Evolutionary conservation across 306 rosid genomes (phyloP).

Genomic region (Citrullus amarus): DNA sequence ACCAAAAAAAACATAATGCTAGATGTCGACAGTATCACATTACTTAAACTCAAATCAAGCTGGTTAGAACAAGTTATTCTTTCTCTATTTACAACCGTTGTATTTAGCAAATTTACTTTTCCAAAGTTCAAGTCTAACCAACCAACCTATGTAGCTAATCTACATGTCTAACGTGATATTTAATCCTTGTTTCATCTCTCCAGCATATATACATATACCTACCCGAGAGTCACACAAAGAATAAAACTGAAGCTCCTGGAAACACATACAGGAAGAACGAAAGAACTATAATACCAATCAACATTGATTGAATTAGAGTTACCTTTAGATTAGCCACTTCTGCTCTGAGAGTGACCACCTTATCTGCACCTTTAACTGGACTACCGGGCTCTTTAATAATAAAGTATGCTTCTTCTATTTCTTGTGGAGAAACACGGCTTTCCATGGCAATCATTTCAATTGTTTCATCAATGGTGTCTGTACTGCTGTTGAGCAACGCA

Average conservation of each 20-base stretch:
- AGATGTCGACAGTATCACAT: background rate
- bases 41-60: background rate
- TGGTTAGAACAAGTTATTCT: background rate
- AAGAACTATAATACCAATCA: background rate
- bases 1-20: too few species aligned
- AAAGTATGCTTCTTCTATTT: constrained; percentile 29
- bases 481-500: background rate
- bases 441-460: constrained; percentile 27
- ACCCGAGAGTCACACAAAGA: background rate
- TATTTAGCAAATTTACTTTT: background rate
- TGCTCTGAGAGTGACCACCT: constrained; percentile 33
- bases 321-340: constrained; percentile 59
- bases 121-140: background rate
- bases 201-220: background rate
- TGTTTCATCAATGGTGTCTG: constrained; percentile 17
- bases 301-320: constrained; percentile 4
- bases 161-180: background rate
- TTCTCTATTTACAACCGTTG: background rate
- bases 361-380: constrained; percentile 25
- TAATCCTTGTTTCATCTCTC: background rate
- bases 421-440: constrained; percentile 28
- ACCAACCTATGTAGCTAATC: background rate
- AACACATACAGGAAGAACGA: background rate
- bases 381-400: constrained; percentile 24
- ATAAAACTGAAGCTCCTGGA: background rate